Base-by-base conservation (phyloP, 2,329 filamentous ascomycete genomes). In the Cladosporium sp. region DNA sequence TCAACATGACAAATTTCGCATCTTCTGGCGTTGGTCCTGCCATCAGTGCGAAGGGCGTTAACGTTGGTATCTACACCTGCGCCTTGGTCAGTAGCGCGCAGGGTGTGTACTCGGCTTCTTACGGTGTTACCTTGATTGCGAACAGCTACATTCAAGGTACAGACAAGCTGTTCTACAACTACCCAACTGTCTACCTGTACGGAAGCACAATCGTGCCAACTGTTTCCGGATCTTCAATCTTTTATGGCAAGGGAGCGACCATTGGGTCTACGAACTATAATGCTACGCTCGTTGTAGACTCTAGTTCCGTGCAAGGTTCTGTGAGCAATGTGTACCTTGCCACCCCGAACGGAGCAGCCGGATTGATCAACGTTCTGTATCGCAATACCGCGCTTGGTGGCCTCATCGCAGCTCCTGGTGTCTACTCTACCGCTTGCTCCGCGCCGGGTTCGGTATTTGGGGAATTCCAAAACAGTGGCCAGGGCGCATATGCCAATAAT, bases 71-170 rank as follows among this genome's bases (percentile, higher is more conserved):
- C 64, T 83, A 83, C 67, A 73, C 75, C 16, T 83, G 80, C 49
- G 76, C 80, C 21, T 74, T 83, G 5, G 69, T 82, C 5, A 76
- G 79, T 8, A 75, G 77, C 0, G 79, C 80, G 18, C 68, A 68
- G 7, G 69, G 70, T 31, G 73, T 70, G 5, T 71, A 77, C 12
- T 73, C 68, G 2, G 68, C 74, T 2, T 72, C 74, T 2, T 70
- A 71, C 18, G 78, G 66, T 16, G 50, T 65, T 2, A 76, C 74
- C 0, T 68, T 83, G 29, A 75, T 83, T 28, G 79, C 79, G 10
- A 77, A 81, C 67, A 81, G 79, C 0, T 82, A 82, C 64, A 74
- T 83, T 10, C 79, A 83, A 65, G 80, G 79, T 2, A 67, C 74
- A 6, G 78, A 80, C 58, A 81, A 81, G 67, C 68, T 80, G 1